Conservation (phyloP, 345 rosid species). For the Hibiscus tridactylites region DNA sequence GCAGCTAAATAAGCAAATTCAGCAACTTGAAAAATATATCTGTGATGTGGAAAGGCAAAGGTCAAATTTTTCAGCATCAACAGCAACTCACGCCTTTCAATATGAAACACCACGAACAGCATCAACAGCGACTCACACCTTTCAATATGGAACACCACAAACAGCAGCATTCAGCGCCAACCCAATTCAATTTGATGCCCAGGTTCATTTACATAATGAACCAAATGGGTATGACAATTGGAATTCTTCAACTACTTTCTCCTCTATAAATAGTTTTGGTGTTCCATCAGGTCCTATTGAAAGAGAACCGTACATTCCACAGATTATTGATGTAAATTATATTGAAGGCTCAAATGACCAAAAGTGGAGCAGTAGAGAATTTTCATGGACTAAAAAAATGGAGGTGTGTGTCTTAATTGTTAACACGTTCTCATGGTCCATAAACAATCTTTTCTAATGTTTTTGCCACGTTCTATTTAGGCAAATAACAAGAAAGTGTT, state of each 20-base stretch:
- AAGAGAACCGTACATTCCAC: conserved; percentile 67
- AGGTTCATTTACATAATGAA: conserved; percentile 35
- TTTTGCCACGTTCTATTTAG: conserved; percentile 38
- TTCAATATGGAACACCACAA: conserved; percentile 63
- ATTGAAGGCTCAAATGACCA: conserved; percentile 84
- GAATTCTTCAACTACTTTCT: conserved; percentile 52
- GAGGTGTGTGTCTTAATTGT: conserved; percentile 44
- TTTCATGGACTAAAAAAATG: conserved; percentile 72
- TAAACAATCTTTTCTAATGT: conserved; percentile 20
- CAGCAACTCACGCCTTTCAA: conserved; percentile 33
- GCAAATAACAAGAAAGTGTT: conserved; percentile 83
- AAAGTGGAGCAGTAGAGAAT: conserved; percentile 70
- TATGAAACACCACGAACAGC: conserved; percentile 62
- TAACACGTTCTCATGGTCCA: not conserved
- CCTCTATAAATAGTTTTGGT: conserved; percentile 50
- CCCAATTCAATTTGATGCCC: conserved; percentile 38
- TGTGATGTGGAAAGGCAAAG: conserved; percentile 51
- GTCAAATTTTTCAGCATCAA: conserved; percentile 56
- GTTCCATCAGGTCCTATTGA: conserved; percentile 47
- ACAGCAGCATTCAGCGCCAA: conserved; percentile 24
- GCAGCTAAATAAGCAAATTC: conserved; percentile 72
- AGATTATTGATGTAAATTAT: conserved; percentile 68
- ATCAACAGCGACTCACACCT: conserved; percentile 24
- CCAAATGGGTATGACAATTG: conserved; percentile 37
- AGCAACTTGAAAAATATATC: conserved; percentile 58